Percentiles rank a stretch among this genome's conserved stretches.
Conservation (phyloP, 257 asterid species). For the Lithospermum erythrorhizon region DNA sequence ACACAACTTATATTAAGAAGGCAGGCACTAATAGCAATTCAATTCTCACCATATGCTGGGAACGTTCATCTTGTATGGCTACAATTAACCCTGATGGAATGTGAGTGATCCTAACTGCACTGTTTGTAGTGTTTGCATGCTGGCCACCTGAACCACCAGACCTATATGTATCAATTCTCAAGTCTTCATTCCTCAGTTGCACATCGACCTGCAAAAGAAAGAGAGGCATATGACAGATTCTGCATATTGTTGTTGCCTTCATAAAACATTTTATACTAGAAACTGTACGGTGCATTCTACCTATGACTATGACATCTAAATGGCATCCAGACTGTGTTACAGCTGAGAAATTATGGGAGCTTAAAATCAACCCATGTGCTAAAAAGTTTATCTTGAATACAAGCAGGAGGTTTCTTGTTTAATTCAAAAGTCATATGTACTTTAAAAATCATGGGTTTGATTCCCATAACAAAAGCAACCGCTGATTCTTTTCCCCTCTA, state of each 20-base stretch:
- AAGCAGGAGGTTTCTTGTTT: too few relatives aligned
- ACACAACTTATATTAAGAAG: background rate
- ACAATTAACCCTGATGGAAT: slow-evolving; percentile 72
- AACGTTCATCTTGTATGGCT: slow-evolving; percentile 89
- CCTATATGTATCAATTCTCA: slow-evolving; percentile 82
- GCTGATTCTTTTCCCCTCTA: background rate
- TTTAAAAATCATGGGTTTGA: background rate
- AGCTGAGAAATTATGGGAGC: background rate
- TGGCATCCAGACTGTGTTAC: too few relatives aligned
- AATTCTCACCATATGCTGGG: slow-evolving; percentile 70
- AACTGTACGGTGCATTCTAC: background rate
- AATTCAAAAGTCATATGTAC: background rate
- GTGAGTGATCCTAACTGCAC: slow-evolving; percentile 96
- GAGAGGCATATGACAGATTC: background rate
- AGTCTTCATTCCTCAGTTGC: slow-evolving; percentile 65
- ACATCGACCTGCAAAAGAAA: slow-evolving; percentile 66
- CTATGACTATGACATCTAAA: background rate
- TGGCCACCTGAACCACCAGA: slow-evolving; percentile 98
- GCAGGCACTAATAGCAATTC: slow-evolving; percentile 8
- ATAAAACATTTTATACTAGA: too few relatives aligned
- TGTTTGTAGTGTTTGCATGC: slow-evolving; percentile 84
- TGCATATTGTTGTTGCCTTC: background rate
- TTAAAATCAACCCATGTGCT: background rate
- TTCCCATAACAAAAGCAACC: background rate
- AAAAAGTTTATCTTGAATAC: background rate